Conservation (phyloP, 768 basidiomycete species). For the Tylopilus felleus region DNA sequence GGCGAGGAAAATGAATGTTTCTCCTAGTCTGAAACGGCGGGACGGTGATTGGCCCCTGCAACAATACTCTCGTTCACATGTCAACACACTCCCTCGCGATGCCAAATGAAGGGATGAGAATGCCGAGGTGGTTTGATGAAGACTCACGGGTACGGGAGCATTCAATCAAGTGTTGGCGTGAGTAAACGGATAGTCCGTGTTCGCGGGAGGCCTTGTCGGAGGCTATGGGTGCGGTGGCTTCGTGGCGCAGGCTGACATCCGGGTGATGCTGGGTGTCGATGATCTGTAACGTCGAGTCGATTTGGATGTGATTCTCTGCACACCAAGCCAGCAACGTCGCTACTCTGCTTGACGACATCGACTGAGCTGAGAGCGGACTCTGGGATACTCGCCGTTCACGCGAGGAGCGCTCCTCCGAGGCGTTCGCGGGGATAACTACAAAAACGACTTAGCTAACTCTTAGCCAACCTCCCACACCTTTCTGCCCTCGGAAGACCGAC, state of each 20-base stretch:
- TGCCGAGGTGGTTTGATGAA: conserved; percentile 8
- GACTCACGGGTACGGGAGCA: conserved; percentile 27
- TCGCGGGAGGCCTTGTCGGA: conserved; percentile 11
- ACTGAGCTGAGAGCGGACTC: neutral
- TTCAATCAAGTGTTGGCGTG: conserved; percentile 24
- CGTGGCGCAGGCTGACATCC: neutral
- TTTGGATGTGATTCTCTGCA: conserved; percentile 38
- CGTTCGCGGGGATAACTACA: conserved; percentile 18
- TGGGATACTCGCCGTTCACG: neutral
- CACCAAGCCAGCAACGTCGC: conserved; percentile 47
- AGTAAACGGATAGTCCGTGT: conserved; percentile 22
- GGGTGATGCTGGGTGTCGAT: conserved; percentile 4
- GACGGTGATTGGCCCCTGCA: neutral
- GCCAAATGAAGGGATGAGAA: conserved; percentile 3
- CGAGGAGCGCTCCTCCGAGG: conserved; percentile 16
- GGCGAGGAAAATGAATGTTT: conserved; percentile 1
- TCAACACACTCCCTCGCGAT: neutral
- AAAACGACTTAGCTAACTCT: conserved; percentile 23
- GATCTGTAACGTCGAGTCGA: conserved; percentile 46
- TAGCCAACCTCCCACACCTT: conserved; percentile 3
- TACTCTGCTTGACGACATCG: conserved; percentile 21
- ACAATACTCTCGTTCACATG: conserved; percentile 1
- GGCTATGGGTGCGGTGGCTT: neutral
- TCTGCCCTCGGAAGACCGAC: neutral
- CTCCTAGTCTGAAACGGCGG: conserved; percentile 1